A percentile compares a stretch with the other conserved stretches of the same genome.
These are phyloP conservation scores for Termitomyces sp. DNA, from an alignment of 768 basidiomycete genomes.

Conservation along the genomic window DNA sequence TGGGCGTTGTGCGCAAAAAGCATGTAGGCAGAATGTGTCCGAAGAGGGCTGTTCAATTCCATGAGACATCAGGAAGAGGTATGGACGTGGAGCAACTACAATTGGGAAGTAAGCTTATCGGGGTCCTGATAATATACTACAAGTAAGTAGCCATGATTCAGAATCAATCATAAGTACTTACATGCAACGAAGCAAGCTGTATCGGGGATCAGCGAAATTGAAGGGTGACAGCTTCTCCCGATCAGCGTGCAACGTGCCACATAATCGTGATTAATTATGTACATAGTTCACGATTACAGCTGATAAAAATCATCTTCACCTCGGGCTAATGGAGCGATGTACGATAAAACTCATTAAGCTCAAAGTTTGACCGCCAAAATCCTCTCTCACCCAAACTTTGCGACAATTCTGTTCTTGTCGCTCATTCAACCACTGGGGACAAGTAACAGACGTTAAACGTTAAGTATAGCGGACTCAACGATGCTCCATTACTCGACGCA, in stretches of 20 bases:
- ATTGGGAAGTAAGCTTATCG: conserved; percentile 1
- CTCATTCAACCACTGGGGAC: background rate
- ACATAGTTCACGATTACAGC: too few relatives aligned
- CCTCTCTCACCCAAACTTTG: background rate
- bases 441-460: background rate
- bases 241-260: too few relatives aligned
- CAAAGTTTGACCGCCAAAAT: background rate
- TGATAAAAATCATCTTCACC: background rate
- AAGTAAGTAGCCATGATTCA: background rate
- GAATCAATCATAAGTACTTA: background rate
- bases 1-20: conserved; percentile 1
- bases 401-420: background rate
- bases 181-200: conserved; percentile 1
- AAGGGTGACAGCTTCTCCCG: background rate
- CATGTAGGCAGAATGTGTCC: conserved; percentile 3
- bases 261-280: too few relatives aligned
- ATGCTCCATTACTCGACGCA: background rate
- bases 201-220: background rate
- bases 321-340: background rate
- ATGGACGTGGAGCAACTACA: conserved; percentile 2
- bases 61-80: conserved; percentile 5
- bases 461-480: too few relatives aligned
- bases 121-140: background rate
- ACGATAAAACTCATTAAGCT: too few relatives aligned
- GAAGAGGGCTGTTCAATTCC: conserved; percentile 1